Conservation (phyloP, 2,329 filamentous ascomycete species). For the Fusarium sublunatum region DNA sequence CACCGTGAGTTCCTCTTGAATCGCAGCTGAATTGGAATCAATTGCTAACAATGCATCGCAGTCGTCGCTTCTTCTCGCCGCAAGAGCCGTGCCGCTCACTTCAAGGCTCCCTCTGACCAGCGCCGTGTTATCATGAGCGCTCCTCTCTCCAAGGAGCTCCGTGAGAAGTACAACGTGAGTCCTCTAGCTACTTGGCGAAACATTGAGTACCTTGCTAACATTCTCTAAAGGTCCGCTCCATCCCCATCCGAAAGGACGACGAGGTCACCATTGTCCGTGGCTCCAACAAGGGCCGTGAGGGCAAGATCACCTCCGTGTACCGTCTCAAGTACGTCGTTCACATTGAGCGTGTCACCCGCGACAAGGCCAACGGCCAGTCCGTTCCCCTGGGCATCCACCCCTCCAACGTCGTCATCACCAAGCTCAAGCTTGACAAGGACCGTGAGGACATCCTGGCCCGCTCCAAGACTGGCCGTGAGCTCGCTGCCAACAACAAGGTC, state of each 20-base stretch:
- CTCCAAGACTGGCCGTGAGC: conserved; percentile 83
- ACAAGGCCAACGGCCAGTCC: conserved; percentile 97
- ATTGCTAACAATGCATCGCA: conserved; percentile 46
- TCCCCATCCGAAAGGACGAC: conserved; percentile 98
- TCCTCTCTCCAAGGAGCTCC: conserved; percentile 94
- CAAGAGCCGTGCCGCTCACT: conserved; percentile 99
- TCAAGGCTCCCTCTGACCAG: conserved; percentile 91
- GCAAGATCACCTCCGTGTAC: conserved; percentile 98
- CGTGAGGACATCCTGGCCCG: conserved; percentile 88
- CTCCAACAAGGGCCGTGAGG: conserved; percentile 96
- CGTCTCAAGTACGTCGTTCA: conserved; percentile 98
- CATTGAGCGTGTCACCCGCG: conserved; percentile 94
- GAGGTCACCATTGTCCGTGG: conserved; percentile 94
- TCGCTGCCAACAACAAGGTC: conserved; percentile 76
- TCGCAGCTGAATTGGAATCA: background rate
- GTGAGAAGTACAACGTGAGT: conserved; percentile 98
- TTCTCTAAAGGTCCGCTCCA: conserved; percentile 79
- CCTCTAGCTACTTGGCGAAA: background rate
- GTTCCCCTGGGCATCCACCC: conserved; percentile 95
- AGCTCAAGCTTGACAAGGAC: conserved; percentile 98
- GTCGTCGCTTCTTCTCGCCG: conserved; percentile 83
- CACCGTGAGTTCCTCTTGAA: conserved; percentile 57
- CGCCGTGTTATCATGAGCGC: conserved; percentile 98
- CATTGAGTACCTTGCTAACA: conserved; percentile 7
- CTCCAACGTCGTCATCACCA: conserved; percentile 97